Percentiles rank a stretch among this genome's conserved stretches.
Evolutionary conservation across 768 basidiomycete genomes (phyloP).

Genomic region (Lactarius akahatsu): DNA sequence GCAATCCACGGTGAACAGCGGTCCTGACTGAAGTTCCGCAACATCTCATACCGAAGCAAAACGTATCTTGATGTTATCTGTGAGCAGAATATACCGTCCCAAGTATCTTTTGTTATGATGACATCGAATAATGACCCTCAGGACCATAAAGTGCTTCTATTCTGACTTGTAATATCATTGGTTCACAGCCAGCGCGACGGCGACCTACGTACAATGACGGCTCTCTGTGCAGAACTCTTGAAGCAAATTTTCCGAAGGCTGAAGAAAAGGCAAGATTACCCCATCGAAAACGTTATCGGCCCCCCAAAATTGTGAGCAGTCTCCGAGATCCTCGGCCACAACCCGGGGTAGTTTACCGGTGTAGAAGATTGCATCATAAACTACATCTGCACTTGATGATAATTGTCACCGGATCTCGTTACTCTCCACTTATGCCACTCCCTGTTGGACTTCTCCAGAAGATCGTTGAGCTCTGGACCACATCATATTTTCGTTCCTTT

Average conservation of each 20-base stretch:
- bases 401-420: neutral
- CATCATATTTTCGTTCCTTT: neutral
- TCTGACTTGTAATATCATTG: neutral
- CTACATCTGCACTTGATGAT: neutral
- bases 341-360: neutral
- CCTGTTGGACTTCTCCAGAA: neutral
- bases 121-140: neutral
- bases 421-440: neutral
- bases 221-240: neutral
- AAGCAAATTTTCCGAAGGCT: neutral
- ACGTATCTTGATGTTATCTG: neutral
- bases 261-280: neutral
- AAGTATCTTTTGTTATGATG: neutral
- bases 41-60: neutral
- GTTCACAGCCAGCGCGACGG: neutral
- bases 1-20: no score
- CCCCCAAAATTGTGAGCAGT: neutral
- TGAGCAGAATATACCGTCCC: neutral
- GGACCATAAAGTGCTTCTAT: neutral
- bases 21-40: neutral
- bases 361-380: neutral
- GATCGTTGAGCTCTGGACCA: neutral
- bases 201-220: neutral
- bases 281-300: neutral
- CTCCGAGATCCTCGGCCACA: slow-evolving; percentile 7